Conservation (phyloP, 2,329 filamentous ascomycete species). For the Cadophora luteo-olivacea region DNA sequence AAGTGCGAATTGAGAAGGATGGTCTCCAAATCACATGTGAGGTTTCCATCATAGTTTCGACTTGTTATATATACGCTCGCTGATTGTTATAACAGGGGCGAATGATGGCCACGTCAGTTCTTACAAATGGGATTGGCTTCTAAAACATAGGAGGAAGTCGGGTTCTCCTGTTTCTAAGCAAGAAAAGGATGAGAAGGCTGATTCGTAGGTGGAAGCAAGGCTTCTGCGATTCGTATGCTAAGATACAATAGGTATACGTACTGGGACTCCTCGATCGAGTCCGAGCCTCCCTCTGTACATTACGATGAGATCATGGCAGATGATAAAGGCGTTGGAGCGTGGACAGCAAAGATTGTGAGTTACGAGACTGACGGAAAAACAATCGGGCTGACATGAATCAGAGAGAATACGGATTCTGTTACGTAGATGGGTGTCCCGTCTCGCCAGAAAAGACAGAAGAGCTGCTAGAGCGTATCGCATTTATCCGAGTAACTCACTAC, state of each 20-base stretch:
- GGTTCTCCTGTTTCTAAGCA: conserved; percentile 36
- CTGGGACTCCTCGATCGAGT: conserved; percentile 49
- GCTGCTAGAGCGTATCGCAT: conserved; percentile 82
- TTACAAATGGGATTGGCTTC: conserved; percentile 70
- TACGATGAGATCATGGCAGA: conserved; percentile 66
- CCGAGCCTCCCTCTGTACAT: conserved; percentile 61
- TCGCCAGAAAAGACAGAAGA: conserved; percentile 73
- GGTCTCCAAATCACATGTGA: conserved; percentile 59
- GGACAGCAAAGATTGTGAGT: conserved; percentile 70
- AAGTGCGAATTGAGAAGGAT: conserved; percentile 45
- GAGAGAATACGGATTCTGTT: conserved; percentile 77
- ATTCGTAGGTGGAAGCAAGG: conserved; percentile 37
- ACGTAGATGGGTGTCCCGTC: conserved; percentile 73
- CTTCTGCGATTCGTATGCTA: conserved; percentile 29
- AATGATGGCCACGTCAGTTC: conserved; percentile 71
- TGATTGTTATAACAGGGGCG: conserved; percentile 54
- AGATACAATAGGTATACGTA: conserved; percentile 44
- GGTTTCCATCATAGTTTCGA: conserved; percentile 29
- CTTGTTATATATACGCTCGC: not conserved
- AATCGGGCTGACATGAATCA: conserved; percentile 45
- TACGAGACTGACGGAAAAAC: not conserved
- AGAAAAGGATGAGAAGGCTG: conserved; percentile 41
- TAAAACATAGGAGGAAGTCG: conserved; percentile 49
- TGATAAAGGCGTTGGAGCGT: conserved; percentile 60
- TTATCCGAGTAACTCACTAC: conserved; percentile 91